Conservation (phyloP, 768 basidiomycete genomes). For the Lenzites betulinus region DNA sequence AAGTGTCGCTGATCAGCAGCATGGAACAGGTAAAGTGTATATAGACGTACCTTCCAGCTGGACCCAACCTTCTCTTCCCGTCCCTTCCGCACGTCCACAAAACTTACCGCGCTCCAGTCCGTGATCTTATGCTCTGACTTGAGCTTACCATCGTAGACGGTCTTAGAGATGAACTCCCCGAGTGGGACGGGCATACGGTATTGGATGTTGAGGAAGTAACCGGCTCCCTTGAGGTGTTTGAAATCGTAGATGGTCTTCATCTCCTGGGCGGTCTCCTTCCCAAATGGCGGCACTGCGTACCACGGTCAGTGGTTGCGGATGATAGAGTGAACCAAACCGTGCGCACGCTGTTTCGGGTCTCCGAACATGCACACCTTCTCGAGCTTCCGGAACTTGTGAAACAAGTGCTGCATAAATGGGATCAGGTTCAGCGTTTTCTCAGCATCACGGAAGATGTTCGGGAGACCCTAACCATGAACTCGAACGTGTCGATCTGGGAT, state of each 20-base stretch:
- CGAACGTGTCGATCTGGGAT: constrained; percentile 50
- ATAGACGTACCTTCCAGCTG: constrained; percentile 46
- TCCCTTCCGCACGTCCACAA: constrained; percentile 46
- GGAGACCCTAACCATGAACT: constrained; percentile 43
- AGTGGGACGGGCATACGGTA: constrained; percentile 49
- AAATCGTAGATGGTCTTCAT: constrained; percentile 52
- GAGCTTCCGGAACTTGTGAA: constrained; percentile 42
- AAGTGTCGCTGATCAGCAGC: background rate
- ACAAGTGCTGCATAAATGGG: constrained; percentile 40
- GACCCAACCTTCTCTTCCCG: constrained; percentile 39
- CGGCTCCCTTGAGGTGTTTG: constrained; percentile 36
- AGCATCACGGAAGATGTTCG: background rate
- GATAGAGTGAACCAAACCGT: background rate
- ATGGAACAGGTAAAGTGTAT: background rate
- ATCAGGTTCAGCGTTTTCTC: background rate
- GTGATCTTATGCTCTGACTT: constrained; percentile 40
- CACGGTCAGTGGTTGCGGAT: background rate
- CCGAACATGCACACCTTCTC: constrained; percentile 55
- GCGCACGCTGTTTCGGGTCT: constrained; percentile 52
- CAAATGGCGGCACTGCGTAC: constrained; percentile 52
- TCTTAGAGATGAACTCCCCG: constrained; percentile 50
- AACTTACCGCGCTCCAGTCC: constrained; percentile 40
- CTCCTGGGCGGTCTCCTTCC: constrained; percentile 40
- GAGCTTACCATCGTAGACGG: constrained; percentile 45
- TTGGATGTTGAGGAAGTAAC: constrained; percentile 44